phyloP scores from a whole-genome alignment of 2,329 filamentous ascomycete genomes.

The Knufia petricola region DNA sequence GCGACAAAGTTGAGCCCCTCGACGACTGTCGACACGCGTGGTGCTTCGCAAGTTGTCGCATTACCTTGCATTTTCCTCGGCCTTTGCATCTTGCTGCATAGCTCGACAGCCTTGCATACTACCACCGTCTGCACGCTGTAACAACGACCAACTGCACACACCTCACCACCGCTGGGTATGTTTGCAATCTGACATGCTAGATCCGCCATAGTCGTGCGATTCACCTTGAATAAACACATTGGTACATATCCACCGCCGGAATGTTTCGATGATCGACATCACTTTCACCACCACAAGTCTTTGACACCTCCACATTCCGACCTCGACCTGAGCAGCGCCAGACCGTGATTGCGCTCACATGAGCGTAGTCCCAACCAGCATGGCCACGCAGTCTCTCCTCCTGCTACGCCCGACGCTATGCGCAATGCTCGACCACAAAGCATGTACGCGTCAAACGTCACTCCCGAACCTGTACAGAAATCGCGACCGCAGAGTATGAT shows the following conservation, averaged over 20 bases:
- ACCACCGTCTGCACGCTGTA: too few relatives aligned
- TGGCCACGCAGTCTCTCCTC: constrained; percentile 20
- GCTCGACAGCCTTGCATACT: too few relatives aligned
- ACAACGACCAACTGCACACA: too few relatives aligned
- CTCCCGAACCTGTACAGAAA: constrained; percentile 20
- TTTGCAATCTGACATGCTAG: background rate
- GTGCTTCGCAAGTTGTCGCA: background rate
- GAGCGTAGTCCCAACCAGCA: background rate
- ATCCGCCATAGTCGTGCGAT: background rate
- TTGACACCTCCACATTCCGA: background rate
- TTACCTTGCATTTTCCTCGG: background rate
- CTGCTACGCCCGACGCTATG: constrained; percentile 19
- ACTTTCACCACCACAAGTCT: background rate
- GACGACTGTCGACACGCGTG: background rate
- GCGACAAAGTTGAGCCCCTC: background rate
- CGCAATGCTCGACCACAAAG: constrained; percentile 18
- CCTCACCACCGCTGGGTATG: too few relatives aligned
- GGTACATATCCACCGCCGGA: background rate
- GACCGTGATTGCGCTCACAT: background rate
- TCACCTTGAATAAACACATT: background rate
- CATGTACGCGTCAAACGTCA: constrained; percentile 18
- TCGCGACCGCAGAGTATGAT: constrained; percentile 73
- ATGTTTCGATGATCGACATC: constrained; percentile 1
- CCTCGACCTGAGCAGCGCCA: background rate
- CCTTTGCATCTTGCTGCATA: background rate